Evolutionary conservation across 2,329 filamentous ascomycete species (phyloP), one percentile per base, ranked within the genome.

Genomic region (Clonostachys rosea): DNA sequence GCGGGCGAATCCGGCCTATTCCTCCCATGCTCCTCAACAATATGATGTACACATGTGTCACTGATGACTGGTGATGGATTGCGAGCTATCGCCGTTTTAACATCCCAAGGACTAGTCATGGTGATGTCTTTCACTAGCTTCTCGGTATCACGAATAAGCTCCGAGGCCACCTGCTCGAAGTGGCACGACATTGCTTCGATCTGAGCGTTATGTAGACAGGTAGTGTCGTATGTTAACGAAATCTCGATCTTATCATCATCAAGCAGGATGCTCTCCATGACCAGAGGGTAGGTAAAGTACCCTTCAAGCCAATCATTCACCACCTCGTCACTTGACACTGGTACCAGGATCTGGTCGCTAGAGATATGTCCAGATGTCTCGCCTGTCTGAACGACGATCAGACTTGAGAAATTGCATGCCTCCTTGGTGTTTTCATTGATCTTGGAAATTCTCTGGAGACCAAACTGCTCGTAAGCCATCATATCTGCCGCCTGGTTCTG

Each of bases 11-110:
- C 46, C 0, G 70, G 68, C 4, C 59, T 54, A 35, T 53, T 53
- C 13, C 47, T 49, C 14, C 66, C 67, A 43, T 64, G 63, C 11
- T 65, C 60, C 5, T 59, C 60, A 43, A 74, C 63, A 44, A 71
- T 50, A 30, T 70, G 64, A 46, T 73, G 70, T 58, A 71, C 69
- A 47, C 64, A 67, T 14, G 54, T 55, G 17, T 44, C 33, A 11
- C 33, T 18, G 10, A 44, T 24, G 30, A 37, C 41, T 6, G 42
- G 41, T 14, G 20, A 17, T 13, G 17, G 17, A 33, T 47, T 47
- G 41, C 34, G 37, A 3, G 39, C n/a, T 6, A 44, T 8, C 4
- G 42, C 42, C 14, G 18, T 20, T 5, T 44, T 3, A 13, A 47
- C 5, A 34, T 47, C 46, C 46, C 46, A 47, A 6, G 18, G 34